These are phyloP conservation scores for Penicillium sp. DNA, from an alignment of 2,329 filamentous ascomycete genomes.

Conservation along the genomic window DNA sequence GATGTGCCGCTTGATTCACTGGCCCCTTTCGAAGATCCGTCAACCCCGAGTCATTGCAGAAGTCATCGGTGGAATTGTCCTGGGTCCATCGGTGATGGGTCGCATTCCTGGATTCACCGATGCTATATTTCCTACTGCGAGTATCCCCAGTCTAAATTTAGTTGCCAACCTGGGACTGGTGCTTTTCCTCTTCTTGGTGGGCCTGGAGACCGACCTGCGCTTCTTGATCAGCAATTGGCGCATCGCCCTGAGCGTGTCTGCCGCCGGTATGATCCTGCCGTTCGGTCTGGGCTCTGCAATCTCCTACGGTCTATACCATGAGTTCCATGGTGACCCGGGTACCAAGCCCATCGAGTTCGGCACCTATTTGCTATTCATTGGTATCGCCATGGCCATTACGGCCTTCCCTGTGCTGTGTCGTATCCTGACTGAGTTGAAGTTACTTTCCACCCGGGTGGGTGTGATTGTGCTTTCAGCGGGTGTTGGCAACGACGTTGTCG, in stretches of 20 bases:
- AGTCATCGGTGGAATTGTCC: constrained; percentile 79
- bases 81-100: constrained; percentile 86
- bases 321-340: constrained; percentile 63
- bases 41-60: constrained; percentile 84
- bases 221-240: constrained; percentile 79
- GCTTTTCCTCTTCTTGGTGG: constrained; percentile 84
- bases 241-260: constrained; percentile 72
- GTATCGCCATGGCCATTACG: constrained; percentile 91
- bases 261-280: constrained; percentile 77
- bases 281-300: constrained; percentile 81
- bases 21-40: constrained; percentile 72
- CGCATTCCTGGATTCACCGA: constrained; percentile 75
- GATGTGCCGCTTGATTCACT: constrained; percentile 73
- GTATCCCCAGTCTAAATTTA: constrained; percentile 73
- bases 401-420: constrained; percentile 88
- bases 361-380: constrained; percentile 76
- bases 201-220: constrained; percentile 80
- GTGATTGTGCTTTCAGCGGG: constrained; percentile 87
- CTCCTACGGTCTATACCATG: constrained; percentile 75
- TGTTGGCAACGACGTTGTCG: constrained; percentile 87
- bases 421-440: constrained; percentile 86
- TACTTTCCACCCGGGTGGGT: constrained; percentile 79
- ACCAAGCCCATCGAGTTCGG: constrained; percentile 62
- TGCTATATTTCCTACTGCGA: constrained; percentile 73
- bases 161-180: constrained; percentile 83